Conservation (phyloP, 2,329 filamentous ascomycete genomes). For the Aspergillus aculeatinus region DNA sequence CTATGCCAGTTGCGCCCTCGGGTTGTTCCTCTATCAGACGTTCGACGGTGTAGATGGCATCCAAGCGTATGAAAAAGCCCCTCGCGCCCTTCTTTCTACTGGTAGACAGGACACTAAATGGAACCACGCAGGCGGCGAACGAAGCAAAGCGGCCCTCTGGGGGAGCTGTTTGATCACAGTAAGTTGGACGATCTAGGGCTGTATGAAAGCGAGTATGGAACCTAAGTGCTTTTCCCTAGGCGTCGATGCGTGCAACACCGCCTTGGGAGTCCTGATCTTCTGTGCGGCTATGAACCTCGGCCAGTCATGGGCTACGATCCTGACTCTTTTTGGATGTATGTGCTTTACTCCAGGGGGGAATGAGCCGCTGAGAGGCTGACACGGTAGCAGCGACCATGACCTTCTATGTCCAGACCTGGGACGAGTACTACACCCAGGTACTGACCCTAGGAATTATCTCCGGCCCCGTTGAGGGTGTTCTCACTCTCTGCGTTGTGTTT, state of each 20-base stretch:
- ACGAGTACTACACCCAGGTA: constrained; percentile 97
- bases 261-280: constrained; percentile 89
- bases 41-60: constrained; percentile 96
- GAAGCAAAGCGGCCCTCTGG: constrained; percentile 85
- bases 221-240: constrained; percentile 36
- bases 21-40: constrained; percentile 94
- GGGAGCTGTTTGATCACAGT: constrained; percentile 96
- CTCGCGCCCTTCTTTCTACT: constrained; percentile 2
- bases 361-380: constrained; percentile 3
- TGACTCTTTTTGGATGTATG: constrained; percentile 78
- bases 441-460: constrained; percentile 89
- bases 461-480: constrained; percentile 89
- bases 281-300: constrained; percentile 90
- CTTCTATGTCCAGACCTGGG: constrained; percentile 99
- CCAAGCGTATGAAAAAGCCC: constrained; percentile 68
- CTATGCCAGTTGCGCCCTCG: constrained; percentile 85
- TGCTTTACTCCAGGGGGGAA: constrained; percentile 12
- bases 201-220: not conserved
- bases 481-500: constrained; percentile 80
- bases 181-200: constrained; percentile 20
- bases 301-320: constrained; percentile 84
- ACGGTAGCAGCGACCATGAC: constrained; percentile 69
- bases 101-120: constrained; percentile 11
- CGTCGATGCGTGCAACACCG: constrained; percentile 94
- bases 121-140: constrained; percentile 67